phyloP scores from a whole-genome alignment of 495 filamentous ascomycete species.

The Penicillium robsamsonii region DNA sequence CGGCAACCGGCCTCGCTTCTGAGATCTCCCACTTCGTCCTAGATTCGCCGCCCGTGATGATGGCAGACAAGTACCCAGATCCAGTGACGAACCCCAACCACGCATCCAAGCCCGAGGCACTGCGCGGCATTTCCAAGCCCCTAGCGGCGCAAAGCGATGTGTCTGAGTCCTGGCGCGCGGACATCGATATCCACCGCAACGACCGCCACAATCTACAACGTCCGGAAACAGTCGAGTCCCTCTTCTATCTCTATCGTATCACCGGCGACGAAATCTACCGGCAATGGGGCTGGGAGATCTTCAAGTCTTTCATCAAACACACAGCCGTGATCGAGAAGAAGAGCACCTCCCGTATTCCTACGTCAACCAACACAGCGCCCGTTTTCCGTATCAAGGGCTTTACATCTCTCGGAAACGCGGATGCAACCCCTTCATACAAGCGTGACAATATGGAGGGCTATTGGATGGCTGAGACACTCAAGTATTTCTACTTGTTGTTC shows the following conservation, averaged over 20 bases:
- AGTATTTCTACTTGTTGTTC: constrained; percentile 96
- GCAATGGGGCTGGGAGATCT: constrained; percentile 98
- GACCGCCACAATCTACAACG: constrained; percentile 94
- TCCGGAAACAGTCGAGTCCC: constrained; percentile 89
- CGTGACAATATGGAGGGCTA: constrained; percentile 93
- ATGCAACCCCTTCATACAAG: constrained; percentile 58
- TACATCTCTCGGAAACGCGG: constrained; percentile 75
- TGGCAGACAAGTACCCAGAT: constrained; percentile 41
- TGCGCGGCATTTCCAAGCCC: constrained; percentile 36
- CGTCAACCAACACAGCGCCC: constrained; percentile 7
- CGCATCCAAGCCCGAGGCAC: constrained; percentile 25
- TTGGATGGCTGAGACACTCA: constrained; percentile 97
- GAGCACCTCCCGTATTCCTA: not conserved
- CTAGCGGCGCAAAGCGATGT: constrained; percentile 26
- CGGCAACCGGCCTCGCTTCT: constrained; percentile 81
- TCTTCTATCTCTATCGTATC: constrained; percentile 99
- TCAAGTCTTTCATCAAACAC: constrained; percentile 83
- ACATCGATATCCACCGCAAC: constrained; percentile 69
- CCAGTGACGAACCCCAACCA: constrained; percentile 26
- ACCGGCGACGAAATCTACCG: constrained; percentile 89
- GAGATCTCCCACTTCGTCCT: constrained; percentile 91
- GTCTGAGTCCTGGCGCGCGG: constrained; percentile 57
- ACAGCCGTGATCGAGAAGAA: constrained; percentile 66
- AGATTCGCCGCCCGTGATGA: constrained; percentile 48
- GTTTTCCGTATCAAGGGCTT: constrained; percentile 57